These are phyloP conservation scores for Cutaneotrichosporon sp. DNA, from an alignment of 1,284 basidiomycete species.

Conservation along the genomic window DNA sequence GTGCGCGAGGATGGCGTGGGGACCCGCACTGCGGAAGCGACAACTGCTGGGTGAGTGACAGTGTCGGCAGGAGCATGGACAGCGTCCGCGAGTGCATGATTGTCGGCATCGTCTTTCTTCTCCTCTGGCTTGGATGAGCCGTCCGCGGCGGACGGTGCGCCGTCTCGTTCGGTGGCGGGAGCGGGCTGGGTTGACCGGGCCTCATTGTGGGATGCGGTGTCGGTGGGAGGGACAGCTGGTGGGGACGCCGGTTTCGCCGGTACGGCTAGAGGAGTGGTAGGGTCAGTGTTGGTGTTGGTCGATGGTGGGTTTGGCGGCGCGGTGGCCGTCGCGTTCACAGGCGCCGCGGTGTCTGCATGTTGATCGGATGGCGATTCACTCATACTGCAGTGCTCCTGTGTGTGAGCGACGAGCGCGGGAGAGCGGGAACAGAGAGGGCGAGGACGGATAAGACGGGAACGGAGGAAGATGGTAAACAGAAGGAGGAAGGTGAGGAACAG, in stretches of 20 bases:
- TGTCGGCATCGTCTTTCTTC: background rate
- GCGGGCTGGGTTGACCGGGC: background rate
- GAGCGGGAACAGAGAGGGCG: background rate
- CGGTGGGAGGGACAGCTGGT: background rate
- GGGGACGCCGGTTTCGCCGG: background rate
- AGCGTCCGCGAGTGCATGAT: background rate
- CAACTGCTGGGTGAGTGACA: background rate
- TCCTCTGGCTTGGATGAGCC: slow-evolving; percentile 1
- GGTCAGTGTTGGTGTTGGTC: background rate
- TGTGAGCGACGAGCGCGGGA: background rate
- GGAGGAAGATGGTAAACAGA: background rate
- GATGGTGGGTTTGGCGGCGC: background rate
- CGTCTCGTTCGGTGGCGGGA: background rate
- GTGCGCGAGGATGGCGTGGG: slow-evolving; percentile 45
- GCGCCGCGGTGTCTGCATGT: slow-evolving; percentile 7
- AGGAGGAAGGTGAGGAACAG: background rate
- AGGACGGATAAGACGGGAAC: too few species aligned
- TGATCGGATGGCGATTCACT: slow-evolving; percentile 21
- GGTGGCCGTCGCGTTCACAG: background rate
- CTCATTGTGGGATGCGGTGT: background rate
- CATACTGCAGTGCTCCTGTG: slow-evolving; percentile 26
- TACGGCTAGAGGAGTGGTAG: background rate
- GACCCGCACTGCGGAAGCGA: slow-evolving; percentile 28
- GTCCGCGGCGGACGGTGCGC: background rate
- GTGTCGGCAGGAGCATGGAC: background rate